phyloP scores from a whole-genome alignment of 768 basidiomycete genomes.

The Pulveroboletus frians region DNA sequence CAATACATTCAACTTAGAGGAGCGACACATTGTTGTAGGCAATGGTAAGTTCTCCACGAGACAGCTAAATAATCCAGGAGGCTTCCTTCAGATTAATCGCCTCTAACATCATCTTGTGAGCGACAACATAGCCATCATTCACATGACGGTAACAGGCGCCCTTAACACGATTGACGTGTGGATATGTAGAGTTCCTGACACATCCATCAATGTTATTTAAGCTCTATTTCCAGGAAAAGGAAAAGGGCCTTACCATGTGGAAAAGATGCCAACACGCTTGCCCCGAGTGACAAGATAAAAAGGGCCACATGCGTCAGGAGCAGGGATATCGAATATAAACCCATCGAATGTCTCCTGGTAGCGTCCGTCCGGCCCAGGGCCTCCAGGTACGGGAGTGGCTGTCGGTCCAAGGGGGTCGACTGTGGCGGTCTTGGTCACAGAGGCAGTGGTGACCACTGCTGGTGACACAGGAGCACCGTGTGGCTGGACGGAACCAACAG shows the following conservation, averaged over 20 bases:
- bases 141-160: background rate
- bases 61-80: no score
- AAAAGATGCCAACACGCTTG: background rate
- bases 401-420: background rate
- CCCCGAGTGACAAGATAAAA: background rate
- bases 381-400: background rate
- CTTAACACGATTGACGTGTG: background rate
- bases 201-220: no score
- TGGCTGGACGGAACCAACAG: no score
- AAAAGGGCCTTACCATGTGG: background rate
- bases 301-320: background rate
- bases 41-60: no score
- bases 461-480: no score
- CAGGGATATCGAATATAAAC: background rate
- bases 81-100: background rate
- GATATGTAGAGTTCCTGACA: background rate
- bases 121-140: background rate
- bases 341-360: background rate
- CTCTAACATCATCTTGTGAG: background rate
- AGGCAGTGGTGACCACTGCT: no score
- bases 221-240: no score
- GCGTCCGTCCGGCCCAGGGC: background rate
- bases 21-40: no score
- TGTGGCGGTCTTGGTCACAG: background rate
- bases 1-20: no score